Evolutionary conservation across 2,329 filamentous ascomycete genomes (phyloP).

Genomic region (Verticillium albo-atrum): DNA sequence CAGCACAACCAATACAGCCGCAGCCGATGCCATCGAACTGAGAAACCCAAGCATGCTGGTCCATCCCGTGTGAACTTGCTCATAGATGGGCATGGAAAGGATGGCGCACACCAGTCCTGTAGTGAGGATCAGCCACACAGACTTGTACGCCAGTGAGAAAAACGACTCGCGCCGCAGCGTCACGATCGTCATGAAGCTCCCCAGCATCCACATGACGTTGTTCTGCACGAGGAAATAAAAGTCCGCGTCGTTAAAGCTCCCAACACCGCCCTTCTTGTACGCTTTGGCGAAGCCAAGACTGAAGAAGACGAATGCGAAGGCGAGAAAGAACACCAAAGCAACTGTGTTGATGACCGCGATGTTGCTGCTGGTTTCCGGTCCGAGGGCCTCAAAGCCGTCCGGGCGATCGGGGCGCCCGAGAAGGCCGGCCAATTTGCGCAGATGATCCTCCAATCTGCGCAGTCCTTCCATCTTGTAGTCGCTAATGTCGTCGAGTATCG

Average conservation of each 20-base stretch:
- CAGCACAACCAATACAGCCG: neutral
- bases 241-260: neutral
- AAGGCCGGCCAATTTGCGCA: neutral
- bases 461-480: neutral
- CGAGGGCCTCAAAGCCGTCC: neutral
- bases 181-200: neutral
- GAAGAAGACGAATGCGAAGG: neutral
- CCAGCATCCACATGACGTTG: neutral
- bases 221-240: neutral
- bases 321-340: neutral
- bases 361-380: neutral
- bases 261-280: neutral
- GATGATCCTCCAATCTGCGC: neutral
- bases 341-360: neutral
- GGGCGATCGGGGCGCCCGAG: neutral
- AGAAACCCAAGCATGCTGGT: neutral
- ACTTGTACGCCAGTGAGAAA: neutral
- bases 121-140: neutral
- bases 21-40: neutral
- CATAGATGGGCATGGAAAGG: neutral
- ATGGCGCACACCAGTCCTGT: neutral
- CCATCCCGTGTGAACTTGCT: neutral
- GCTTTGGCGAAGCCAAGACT: neutral
- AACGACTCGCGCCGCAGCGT: neutral
- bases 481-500: neutral